Percentiles rank a stretch among this genome's conserved stretches.
Evolutionary conservation across 2,329 filamentous ascomycete species (phyloP).

Genomic region (Ophiostoma perfectum): DNA sequence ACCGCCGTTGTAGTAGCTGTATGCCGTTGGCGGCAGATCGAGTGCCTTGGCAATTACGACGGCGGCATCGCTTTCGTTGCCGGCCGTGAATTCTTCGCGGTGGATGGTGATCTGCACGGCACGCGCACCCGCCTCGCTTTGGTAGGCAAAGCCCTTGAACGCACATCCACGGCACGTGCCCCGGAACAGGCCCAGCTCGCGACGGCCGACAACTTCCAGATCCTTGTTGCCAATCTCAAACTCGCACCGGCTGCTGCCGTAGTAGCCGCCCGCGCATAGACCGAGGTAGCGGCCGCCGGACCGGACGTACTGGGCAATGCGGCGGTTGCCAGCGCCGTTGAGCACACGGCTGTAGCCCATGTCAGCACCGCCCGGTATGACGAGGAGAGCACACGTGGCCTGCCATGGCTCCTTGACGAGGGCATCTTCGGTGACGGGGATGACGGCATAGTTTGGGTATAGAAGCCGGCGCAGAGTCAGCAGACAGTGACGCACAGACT

Average conservation of each 20-base stretch:
- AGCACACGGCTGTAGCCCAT: constrained; percentile 82
- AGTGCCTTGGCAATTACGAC: constrained; percentile 28
- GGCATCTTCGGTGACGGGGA: constrained; percentile 70
- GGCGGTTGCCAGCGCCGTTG: constrained; percentile 80
- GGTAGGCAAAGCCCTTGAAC: constrained; percentile 84
- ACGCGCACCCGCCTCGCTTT: constrained; percentile 76
- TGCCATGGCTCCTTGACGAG: constrained; percentile 90
- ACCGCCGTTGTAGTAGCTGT: constrained; percentile 88
- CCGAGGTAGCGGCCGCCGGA: constrained; percentile 81
- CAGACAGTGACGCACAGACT: constrained; percentile 85
- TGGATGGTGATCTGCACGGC: constrained; percentile 63
- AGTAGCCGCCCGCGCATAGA: constrained; percentile 93
- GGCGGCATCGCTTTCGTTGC: constrained; percentile 18
- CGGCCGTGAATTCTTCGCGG: constrained; percentile 49
- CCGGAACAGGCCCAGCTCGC: constrained; percentile 85
- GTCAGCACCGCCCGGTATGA: constrained; percentile 92
- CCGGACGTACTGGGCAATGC: constrained; percentile 79
- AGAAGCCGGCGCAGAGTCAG: constrained; percentile 81
- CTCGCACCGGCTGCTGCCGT: constrained; percentile 73
- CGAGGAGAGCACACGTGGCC: constrained; percentile 77
- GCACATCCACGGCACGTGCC: constrained; percentile 80
- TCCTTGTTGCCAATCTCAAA: constrained; percentile 80
- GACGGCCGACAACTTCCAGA: constrained; percentile 77
- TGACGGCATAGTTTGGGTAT: constrained; percentile 87
- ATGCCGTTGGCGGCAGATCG: constrained; percentile 56